phyloP scores from a whole-genome alignment of 306 rosid species.

The Ormosia emarginata region DNA sequence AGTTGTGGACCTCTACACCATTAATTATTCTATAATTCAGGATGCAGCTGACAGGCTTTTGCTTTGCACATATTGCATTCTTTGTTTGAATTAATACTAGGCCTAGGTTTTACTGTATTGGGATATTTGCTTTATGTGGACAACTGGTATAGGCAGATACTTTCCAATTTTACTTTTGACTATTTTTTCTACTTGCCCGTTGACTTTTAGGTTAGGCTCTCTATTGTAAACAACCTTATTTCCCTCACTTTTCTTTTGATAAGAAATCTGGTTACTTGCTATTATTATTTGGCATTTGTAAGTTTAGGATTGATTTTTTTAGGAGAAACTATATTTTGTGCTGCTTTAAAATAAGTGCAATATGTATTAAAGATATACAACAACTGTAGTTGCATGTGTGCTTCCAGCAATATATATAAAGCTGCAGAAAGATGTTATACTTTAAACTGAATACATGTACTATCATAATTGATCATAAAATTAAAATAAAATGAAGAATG shows the following conservation, averaged over 20 bases:
- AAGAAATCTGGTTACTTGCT: not conserved
- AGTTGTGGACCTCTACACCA: not conserved
- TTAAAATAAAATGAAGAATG: not conserved
- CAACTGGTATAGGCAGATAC: not conserved
- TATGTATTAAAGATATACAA: not conserved
- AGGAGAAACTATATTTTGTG: not conserved
- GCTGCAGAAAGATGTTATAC: not conserved
- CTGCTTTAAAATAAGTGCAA: constrained; percentile 10
- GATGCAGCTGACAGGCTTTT: not conserved
- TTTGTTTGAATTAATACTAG: not conserved
- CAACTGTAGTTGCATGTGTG: not conserved
- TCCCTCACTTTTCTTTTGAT: not conserved
- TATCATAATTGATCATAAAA: not conserved
- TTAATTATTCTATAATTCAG: not conserved
- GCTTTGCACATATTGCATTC: not conserved
- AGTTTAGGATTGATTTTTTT: not conserved
- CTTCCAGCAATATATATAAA: not conserved
- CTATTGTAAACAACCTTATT: not conserved
- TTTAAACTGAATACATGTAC: not conserved
- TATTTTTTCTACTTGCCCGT: not conserved
- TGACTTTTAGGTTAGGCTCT: not conserved
- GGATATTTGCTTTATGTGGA: not conserved
- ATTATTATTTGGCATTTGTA: not conserved
- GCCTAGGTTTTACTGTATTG: constrained; percentile 1
- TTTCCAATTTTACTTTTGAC: constrained; percentile 5